phyloP scores from a whole-genome alignment of 73 alveolate genomes.

The Paramecium sexaurelia region DNA sequence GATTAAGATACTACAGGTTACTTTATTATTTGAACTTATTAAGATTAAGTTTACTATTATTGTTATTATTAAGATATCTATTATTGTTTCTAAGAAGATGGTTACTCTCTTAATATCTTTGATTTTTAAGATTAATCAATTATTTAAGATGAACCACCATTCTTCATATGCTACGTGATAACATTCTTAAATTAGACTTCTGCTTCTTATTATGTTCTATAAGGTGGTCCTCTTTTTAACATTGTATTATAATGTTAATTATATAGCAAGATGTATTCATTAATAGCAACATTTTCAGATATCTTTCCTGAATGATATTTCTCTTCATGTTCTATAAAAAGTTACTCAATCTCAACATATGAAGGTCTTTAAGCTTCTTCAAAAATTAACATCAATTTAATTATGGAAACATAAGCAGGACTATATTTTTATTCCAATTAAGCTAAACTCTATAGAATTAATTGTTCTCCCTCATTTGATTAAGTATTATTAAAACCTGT shows the following conservation, averaged over 20 bases:
- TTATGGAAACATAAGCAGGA: constrained; percentile 76
- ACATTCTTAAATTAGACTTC: constrained; percentile 57
- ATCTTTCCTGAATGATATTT: constrained; percentile 19
- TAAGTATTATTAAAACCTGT: constrained; percentile 92
- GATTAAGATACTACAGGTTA: not conserved
- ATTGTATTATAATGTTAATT: constrained; percentile 47
- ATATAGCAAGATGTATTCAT: constrained; percentile 56
- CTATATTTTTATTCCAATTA: constrained; percentile 73
- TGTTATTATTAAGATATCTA: no score
- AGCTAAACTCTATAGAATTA: constrained; percentile 80
- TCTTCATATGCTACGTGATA: constrained; percentile 52
- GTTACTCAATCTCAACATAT: constrained; percentile 89
- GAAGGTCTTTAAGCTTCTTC: constrained; percentile 93
- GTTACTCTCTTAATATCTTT: not conserved
- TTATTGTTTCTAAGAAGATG: not conserved
- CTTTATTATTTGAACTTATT: not conserved
- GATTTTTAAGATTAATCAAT: not conserved
- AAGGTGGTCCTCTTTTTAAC: constrained; percentile 24
- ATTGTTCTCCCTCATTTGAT: constrained; percentile 89
- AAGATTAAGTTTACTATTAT: not conserved
- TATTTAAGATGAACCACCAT: not conserved
- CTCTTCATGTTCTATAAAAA: constrained; percentile 76
- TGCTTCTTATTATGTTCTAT: constrained; percentile 50
- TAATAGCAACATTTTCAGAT: constrained; percentile 19
- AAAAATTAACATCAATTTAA: constrained; percentile 89